A percentile compares a stretch with the other conserved stretches of the same genome.
Conservation (phyloP, 2,329 filamentous ascomycete genomes). For the Xylariaceae sp. region DNA sequence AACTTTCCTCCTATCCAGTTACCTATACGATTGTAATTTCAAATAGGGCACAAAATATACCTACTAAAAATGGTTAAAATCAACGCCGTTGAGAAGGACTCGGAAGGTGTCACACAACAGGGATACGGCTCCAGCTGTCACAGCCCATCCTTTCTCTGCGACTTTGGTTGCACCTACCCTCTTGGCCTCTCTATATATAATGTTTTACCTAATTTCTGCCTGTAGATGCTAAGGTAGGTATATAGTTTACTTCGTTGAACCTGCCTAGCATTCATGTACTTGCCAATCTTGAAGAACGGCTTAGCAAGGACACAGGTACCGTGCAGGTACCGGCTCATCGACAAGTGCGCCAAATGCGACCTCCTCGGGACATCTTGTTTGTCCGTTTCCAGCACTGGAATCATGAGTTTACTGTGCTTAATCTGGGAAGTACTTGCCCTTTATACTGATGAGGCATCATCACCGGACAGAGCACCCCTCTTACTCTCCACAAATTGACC, state of each 20-base stretch:
- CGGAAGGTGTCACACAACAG: background rate
- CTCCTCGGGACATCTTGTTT: background rate
- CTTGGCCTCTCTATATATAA: too few relatives aligned
- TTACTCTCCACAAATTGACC: conserved; percentile 10
- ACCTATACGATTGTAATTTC: too few relatives aligned
- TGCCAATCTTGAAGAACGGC: background rate
- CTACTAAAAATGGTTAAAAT: background rate
- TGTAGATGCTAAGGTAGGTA: background rate
- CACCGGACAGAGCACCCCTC: conserved; percentile 6
- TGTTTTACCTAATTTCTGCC: too few relatives aligned
- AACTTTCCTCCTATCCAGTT: too few relatives aligned
- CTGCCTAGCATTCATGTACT: background rate
- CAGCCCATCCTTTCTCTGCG: too few relatives aligned
- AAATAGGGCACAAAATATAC: background rate
- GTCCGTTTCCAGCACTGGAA: too few relatives aligned
- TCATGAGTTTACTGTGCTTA: too few relatives aligned
- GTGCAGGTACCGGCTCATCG: background rate
- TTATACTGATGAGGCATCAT: conserved; percentile 12
- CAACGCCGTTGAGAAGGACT: background rate
- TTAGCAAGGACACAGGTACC: background rate
- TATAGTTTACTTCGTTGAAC: background rate
- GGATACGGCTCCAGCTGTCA: background rate
- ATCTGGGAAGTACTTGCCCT: background rate
- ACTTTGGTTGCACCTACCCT: too few relatives aligned
- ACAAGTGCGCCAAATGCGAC: background rate